Base-by-base conservation (phyloP, 1,284 basidiomycete species). In the Trichosporon faecale region DNA sequence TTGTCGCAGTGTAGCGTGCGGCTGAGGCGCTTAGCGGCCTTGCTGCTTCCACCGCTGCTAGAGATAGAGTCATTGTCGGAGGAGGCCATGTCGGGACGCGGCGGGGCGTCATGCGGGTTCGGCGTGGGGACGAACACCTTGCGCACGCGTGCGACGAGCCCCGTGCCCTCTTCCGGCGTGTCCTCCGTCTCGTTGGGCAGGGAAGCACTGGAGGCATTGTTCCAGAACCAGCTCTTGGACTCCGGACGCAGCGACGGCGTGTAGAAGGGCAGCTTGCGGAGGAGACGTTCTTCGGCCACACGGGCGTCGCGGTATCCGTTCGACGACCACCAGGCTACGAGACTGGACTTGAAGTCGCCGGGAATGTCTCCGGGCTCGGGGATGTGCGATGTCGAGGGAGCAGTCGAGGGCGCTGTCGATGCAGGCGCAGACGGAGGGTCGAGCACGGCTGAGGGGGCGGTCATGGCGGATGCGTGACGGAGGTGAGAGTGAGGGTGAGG, bases 41-140 rank as follows among this genome's bases (percentile, higher is more conserved):
- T 27, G 27, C 55, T 27, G 27, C 55, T 31, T 14, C 55, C 65
- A 33, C 35, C 27, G 60, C 37, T 23, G 60, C 37, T 23, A 9
- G 49, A 23, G 25, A 64, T 8, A 2, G 29, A 44, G 2, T 37
- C 29, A 7, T 18, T 70, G 21, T 37, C 21, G 49, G 33, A 1
- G 40, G 6, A 1, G 14, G 7, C 14, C 65, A 64, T 7, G 61
- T 77, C 79, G 2, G 77, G 77, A 66, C 77, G 76, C 6, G 66
- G 31, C 16, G 80, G 80, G 0, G 81, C 81, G 7, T 67, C 57
- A 8, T 68, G 52, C 0, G 79, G 79, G 68, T 81, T 74, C 1
- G 80, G 80, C 2, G 80, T 79, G 1, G 77, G 76, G 55, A 82
- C 78, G 40, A 82, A 80, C 18, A 82, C 80, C 60, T 80, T 79